A percentile compares a stretch with the other conserved stretches of the same genome.
Evolutionary conservation across 345 rosid species (phyloP).

Genomic region (Atalantia buxifolia): DNA sequence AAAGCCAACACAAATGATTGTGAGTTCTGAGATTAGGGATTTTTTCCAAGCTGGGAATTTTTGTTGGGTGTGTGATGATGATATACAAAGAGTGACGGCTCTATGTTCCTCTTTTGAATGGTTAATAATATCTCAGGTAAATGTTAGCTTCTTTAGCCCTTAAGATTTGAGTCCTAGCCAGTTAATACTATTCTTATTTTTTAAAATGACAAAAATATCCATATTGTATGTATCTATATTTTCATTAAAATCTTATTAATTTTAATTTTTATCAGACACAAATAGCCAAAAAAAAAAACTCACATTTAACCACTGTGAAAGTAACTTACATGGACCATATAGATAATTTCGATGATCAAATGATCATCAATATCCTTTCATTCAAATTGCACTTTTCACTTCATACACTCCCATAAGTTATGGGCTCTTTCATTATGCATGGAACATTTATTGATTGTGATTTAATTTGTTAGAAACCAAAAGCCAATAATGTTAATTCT

Average conservation of each 20-base stretch:
- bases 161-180: too few species aligned
- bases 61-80: conserved; percentile 7
- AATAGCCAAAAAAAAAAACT: too few species aligned
- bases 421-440: neutral
- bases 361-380: neutral
- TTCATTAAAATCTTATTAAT: too few species aligned
- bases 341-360: too few species aligned
- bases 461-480: neutral
- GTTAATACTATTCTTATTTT: too few species aligned
- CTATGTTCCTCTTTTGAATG: conserved; percentile 13
- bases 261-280: too few species aligned
- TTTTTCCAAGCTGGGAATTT: conserved; percentile 16
- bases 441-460: conserved; percentile 5
- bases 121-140: conserved; percentile 8
- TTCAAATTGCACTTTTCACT: conserved; percentile 2
- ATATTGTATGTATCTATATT: too few species aligned
- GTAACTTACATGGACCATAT: too few species aligned
- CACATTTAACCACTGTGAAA: too few species aligned
- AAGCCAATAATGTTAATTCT: neutral
- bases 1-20: conserved; percentile 26
- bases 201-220: too few species aligned
- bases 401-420: conserved; percentile 25
- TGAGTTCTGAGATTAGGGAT: conserved; percentile 20
- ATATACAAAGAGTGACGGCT: conserved; percentile 40
- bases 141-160: too few species aligned